Base-by-base conservation (phyloP, 805 yeast genomes). In the Saccharomycopsis fodiens region DNA sequence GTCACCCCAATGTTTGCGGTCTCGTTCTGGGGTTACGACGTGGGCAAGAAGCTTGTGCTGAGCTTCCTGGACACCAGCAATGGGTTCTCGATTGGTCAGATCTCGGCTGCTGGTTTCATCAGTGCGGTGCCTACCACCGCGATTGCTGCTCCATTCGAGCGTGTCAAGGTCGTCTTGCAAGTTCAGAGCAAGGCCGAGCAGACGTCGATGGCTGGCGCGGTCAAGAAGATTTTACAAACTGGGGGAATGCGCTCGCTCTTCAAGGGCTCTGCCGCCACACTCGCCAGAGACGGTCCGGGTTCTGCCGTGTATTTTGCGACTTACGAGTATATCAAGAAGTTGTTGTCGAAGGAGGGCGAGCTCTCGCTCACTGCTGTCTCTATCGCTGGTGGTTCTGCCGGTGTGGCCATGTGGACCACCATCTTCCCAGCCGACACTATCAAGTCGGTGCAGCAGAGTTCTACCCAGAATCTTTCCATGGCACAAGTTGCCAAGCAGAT, bases 1-100 rank as follows among this genome's bases (percentile, higher is more conserved):
- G 97, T 91, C 19, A 93, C 97, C 0, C 98, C 98, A 23, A 93
- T 91, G 85, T 93, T 93, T 69, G 97, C 97, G 2, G 93, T 93
- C 20, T 84, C 95, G 1, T 91, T 91, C 68, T 91, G 98, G 97
- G 97, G 97, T 59, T 91, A 93, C 64, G 97, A 88, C 59, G 70
- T 86, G 44, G 97, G 97, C 52, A 88, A 87, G 66, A 78, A 77
- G 52, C 48, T 91, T 2, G 94, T 89, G 2, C 55, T 74, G 1
- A 53, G 63, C 3, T 64, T 57, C 12, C 37, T 48, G 12, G 54
- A 61, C 5, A 54, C 59, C 3, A 64, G 67, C 25, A 23, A 30
- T 10, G 42, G 31, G 8, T 73, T 91, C 53, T 62, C 85, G 8
- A 77, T 82, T 51, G 72, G 67, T 1, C 86, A 89, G 57, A 80